Conservation (phyloP, 768 basidiomycete genomes). For the Clathrus columnatus region DNA sequence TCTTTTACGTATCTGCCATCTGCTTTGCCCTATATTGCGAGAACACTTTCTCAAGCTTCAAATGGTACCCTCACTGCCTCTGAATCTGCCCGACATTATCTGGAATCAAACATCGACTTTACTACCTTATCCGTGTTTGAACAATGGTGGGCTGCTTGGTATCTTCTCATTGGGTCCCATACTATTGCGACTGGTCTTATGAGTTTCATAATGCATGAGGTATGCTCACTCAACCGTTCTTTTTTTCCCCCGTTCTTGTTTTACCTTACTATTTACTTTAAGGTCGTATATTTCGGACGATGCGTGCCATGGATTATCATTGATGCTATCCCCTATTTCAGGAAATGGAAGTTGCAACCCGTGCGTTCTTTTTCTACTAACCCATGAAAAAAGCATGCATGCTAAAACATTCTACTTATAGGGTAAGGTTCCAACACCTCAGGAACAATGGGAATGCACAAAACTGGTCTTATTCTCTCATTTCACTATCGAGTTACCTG, state of each 20-base stretch:
- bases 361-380: conserved; percentile 20
- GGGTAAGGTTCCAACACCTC: conserved; percentile 63
- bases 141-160: conserved; percentile 79
- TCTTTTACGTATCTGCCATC: too few species aligned
- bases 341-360: conserved; percentile 88
- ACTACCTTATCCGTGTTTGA: conserved; percentile 61
- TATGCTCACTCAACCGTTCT: too few species aligned
- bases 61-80: not conserved
- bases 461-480: conserved; percentile 91
- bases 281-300: conserved; percentile 97
- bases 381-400: too few species aligned
- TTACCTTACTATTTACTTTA: not conserved
- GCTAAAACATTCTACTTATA: conserved; percentile 13
- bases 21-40: too few species aligned
- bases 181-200: conserved; percentile 87
- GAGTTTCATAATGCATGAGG: conserved; percentile 92
- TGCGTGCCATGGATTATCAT: conserved; percentile 93
- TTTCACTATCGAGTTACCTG: conserved; percentile 89
- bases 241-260: not conserved
- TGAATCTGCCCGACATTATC: conserved; percentile 14
- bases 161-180: conserved; percentile 79
- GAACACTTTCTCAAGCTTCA: too few species aligned
- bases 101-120: conserved; percentile 54
- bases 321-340: conserved; percentile 90
- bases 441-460: conserved; percentile 93